Evolutionary conservation across 2,329 filamentous ascomycete species (phyloP).

Genomic region (Clathrospora elynae): DNA sequence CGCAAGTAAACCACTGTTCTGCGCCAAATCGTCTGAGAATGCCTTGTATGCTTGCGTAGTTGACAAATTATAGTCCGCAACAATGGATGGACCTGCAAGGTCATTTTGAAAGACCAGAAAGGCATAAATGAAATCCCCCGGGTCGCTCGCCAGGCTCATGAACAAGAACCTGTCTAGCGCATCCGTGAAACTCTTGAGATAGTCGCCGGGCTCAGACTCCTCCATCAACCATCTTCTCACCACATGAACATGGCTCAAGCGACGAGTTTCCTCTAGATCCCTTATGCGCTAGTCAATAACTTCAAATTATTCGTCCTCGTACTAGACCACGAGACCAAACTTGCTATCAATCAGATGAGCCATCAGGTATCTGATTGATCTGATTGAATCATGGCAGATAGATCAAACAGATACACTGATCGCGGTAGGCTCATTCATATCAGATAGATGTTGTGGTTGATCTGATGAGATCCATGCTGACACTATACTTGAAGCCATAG

Average conservation of each 20-base stretch:
- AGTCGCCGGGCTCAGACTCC: neutral
- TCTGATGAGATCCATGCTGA: too few relatives aligned
- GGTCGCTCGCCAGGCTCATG: conserved; percentile 1
- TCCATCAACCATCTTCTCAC: conserved; percentile 1
- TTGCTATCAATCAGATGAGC: too few relatives aligned
- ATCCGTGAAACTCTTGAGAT: neutral
- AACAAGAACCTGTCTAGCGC: conserved; percentile 2
- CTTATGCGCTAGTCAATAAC: too few relatives aligned
- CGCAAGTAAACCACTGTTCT: neutral
- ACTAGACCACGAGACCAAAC: too few relatives aligned
- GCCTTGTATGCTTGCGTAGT: neutral
- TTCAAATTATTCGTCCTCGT: too few relatives aligned
- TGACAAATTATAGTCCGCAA: neutral
- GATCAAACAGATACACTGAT: too few relatives aligned
- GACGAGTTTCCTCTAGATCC: too few relatives aligned
- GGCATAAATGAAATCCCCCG: conserved; percentile 1
- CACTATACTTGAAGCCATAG: too few relatives aligned
- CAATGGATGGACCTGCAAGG: neutral
- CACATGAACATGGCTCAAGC: neutral
- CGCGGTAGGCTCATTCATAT: too few relatives aligned
- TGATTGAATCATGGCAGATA: too few relatives aligned
- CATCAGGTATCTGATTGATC: too few relatives aligned
- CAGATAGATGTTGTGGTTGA: too few relatives aligned
- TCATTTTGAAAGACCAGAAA: neutral
- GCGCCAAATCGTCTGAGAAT: neutral